Conservation (phyloP, 2,329 filamentous ascomycete species). For the Talaromyces sp. region DNA sequence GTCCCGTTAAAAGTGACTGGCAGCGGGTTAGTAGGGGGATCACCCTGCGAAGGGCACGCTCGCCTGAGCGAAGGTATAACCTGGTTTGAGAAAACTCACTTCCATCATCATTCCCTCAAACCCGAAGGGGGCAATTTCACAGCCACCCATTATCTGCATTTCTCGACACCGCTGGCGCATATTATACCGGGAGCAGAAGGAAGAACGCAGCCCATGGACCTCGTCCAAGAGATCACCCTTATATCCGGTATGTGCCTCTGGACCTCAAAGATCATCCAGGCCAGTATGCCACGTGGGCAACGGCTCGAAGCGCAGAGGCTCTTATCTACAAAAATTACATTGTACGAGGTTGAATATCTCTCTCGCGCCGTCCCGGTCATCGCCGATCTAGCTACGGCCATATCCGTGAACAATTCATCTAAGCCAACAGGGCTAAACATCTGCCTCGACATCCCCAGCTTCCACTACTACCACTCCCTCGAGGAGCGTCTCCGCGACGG, state of each 20-base stretch:
- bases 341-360: neutral
- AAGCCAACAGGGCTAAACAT: neutral
- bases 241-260: neutral
- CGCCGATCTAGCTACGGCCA: neutral
- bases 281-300: neutral
- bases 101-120: neutral
- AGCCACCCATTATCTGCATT: neutral
- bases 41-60: neutral
- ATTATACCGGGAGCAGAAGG: neutral
- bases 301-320: neutral
- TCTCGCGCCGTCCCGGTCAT: neutral
- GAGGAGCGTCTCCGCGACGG: neutral
- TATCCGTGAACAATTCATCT: neutral
- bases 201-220: neutral
- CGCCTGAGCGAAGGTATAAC: neutral
- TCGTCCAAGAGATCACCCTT: neutral
- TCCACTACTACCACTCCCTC: neutral
- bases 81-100: neutral
- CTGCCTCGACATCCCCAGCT: neutral
- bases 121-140: neutral
- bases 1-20: neutral
- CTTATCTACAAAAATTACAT: neutral
- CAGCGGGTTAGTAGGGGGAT: neutral
- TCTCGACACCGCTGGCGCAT: neutral
- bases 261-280: neutral